phyloP scores from a whole-genome alignment of 2,329 filamentous ascomycete genomes.

The Cyphellophora europaea region DNA sequence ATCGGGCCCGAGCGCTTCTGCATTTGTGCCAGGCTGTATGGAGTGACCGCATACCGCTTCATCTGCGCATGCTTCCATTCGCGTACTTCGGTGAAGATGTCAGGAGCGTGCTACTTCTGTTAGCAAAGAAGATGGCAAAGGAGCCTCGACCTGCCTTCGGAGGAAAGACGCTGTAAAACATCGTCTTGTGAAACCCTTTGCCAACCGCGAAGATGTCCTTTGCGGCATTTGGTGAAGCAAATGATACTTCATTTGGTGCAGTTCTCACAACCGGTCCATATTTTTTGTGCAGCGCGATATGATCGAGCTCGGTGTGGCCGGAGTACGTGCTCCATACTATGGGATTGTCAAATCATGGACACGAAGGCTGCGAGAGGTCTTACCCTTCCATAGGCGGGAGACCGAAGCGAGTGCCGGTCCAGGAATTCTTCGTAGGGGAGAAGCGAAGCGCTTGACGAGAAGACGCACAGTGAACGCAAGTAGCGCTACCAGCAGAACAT shows the following conservation, averaged over 20 bases:
- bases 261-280: conserved; percentile 39
- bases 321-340: conserved; percentile 26
- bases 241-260: conserved; percentile 38
- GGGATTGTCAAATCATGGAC: no score
- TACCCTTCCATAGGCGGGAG: conserved; percentile 32
- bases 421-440: conserved; percentile 30
- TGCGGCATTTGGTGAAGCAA: conserved; percentile 37
- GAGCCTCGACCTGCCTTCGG: conserved; percentile 41
- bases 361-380: no score
- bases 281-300: conserved; percentile 29
- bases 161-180: conserved; percentile 46
- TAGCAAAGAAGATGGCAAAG: background rate
- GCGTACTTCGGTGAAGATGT: conserved; percentile 48
- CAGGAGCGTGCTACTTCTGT: conserved; percentile 30
- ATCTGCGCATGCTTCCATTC: conserved; percentile 46
- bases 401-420: conserved; percentile 33
- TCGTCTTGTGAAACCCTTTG: conserved; percentile 44
- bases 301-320: conserved; percentile 29
- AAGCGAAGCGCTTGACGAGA: conserved; percentile 37
- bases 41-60: conserved; percentile 35
- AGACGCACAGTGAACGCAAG: background rate
- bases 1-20: conserved; percentile 18
- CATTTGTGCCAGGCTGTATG: conserved; percentile 20
- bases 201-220: conserved; percentile 39
- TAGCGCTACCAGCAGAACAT: background rate